Evolutionary conservation across 805 yeast species (phyloP).

Genomic region (Schizosaccharomyces cryophilus): DNA sequence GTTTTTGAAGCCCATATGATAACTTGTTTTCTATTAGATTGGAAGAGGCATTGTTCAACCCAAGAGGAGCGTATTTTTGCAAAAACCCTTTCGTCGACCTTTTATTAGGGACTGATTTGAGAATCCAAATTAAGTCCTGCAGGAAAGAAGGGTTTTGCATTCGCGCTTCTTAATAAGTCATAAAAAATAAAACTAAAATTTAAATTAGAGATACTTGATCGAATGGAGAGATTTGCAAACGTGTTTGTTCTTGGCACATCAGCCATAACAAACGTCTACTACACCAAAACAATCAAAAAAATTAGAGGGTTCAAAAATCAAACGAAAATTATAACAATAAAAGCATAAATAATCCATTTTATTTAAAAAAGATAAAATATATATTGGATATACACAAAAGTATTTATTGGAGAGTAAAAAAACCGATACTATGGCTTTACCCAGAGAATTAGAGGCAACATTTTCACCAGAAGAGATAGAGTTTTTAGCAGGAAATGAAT

Average conservation of each 20-base stretch:
- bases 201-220: background rate
- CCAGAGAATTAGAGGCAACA: constrained; percentile 26
- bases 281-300: too few relatives aligned
- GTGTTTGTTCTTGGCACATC: too few relatives aligned
- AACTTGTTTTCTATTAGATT: background rate
- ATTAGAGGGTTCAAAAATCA: too few relatives aligned
- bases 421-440: constrained; percentile 34
- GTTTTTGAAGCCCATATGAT: constrained; percentile 9
- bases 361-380: background rate
- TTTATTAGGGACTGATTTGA: constrained; percentile 11
- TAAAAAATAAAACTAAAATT: background rate
- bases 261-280: too few relatives aligned
- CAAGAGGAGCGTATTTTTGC: constrained; percentile 7
- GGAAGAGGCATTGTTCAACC: constrained; percentile 12
- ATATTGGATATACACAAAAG: background rate
- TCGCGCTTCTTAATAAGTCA: background rate
- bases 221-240: background rate
- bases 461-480: constrained; percentile 57
- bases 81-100: constrained; percentile 6
- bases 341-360: background rate
- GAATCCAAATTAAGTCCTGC: constrained; percentile 10
- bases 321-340: too few relatives aligned
- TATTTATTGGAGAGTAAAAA: background rate
- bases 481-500: constrained; percentile 64
- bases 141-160: constrained; percentile 8